Conservation (phyloP, 1,139 yeast species). For the Pichia sp. region DNA sequence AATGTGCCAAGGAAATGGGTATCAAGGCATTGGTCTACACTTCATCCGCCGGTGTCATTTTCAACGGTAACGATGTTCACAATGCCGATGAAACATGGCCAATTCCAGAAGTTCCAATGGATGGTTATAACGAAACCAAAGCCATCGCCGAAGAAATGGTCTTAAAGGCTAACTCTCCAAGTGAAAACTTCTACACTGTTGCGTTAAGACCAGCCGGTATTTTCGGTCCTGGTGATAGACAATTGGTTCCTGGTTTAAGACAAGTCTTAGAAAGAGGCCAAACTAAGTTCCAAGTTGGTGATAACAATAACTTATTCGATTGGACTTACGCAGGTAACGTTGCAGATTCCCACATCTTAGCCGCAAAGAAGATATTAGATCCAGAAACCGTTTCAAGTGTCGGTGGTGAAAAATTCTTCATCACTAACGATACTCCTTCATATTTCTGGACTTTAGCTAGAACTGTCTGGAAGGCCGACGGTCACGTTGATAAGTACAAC, state of each 20-base stretch:
- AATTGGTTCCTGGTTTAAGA: constrained; percentile 89
- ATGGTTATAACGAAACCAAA: constrained; percentile 93
- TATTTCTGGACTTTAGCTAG: constrained; percentile 98
- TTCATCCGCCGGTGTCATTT: constrained; percentile 96
- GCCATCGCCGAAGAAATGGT: constrained; percentile 89
- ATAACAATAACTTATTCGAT: constrained; percentile 89
- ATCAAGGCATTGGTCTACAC: constrained; percentile 81
- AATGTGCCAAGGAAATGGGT: constrained; percentile 57
- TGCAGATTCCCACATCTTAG: constrained; percentile 94
- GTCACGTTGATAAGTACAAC: constrained; percentile 68
- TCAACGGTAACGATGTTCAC: constrained; percentile 85
- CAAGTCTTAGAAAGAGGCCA: constrained; percentile 83
- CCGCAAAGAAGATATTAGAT: constrained; percentile 69
- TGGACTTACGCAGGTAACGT: constrained; percentile 99
- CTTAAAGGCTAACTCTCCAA: constrained; percentile 59
- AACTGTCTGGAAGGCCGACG: constrained; percentile 97
- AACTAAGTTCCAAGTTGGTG: constrained; percentile 90
- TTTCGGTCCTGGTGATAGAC: constrained; percentile 99
- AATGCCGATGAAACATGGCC: constrained; percentile 97
- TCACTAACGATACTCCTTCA: constrained; percentile 93
- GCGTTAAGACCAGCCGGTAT: constrained; percentile 97
- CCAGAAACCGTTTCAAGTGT: constrained; percentile 44
- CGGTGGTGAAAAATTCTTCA: constrained; percentile 84
- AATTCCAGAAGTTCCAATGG: constrained; percentile 90
- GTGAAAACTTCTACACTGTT: constrained; percentile 63